Evolutionary conservation across 352 stramenopile genomes (phyloP), one percentile per base, ranked within the genome.

Genomic region (Phytophthora colocasiae): DNA sequence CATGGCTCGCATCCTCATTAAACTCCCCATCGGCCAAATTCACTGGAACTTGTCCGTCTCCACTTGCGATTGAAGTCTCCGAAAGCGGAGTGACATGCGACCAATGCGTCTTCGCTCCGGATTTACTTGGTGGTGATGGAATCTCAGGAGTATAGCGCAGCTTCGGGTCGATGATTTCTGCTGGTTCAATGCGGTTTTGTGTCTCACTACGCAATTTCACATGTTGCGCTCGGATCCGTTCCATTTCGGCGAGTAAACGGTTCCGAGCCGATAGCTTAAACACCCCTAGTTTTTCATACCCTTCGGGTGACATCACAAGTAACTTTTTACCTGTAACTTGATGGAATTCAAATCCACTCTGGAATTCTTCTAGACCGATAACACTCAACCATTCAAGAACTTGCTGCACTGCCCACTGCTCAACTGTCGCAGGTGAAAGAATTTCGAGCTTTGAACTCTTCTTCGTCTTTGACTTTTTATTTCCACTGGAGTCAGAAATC

Each of bases 1-100:
- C 71, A 41, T 95, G 87, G 41, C 85, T 82, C 1, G 58, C 78
- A n/a, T 89, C 83, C 64, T 93, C 85, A 50, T 91, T 59, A 43
- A 93, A 95, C 1, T 83, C 80, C 12, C 83, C 85, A 51, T 95
- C 87, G 0, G 87, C 85, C 19, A 93, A 62, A 69, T 95, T 95
- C 6, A 91, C 77, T 2, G 84, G 75, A 0, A 73, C 64, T n/a
- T 87, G 63, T 6, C 53, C 64, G 38, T 70, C 59, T 2, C 27
- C 43, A 15, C 27, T 31, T 4, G 43, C 41, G 24, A 71, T 40
- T 7, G 41, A 54, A 9, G 71, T 73, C 22, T 92, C 82, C 0
- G 71, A 59, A 15, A 94, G 52, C 7, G 84, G 86, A 29, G 80
- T 63, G 15, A 92, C 26, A 5, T 92, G 83, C n/a, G 87, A 92